Evolutionary conservation across 441 rosid species (phyloP), one percentile per base, ranked within the genome.

Genomic region (Omphalea diandra): DNA sequence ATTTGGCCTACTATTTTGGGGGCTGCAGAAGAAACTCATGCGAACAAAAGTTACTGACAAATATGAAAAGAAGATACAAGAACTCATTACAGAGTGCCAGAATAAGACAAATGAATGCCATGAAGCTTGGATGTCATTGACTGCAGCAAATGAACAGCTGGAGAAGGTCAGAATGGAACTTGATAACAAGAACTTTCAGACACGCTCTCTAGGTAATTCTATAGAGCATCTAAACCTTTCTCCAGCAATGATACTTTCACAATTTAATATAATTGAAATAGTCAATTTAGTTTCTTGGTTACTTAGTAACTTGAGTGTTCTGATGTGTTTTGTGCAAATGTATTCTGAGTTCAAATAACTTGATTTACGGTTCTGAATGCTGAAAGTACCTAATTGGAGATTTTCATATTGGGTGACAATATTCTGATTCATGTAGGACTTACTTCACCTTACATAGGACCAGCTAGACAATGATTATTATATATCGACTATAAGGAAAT

Each of bases 51-150:
- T 87, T 75, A 82, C 87, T 43, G 86, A 89, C 15, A 87, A 87
- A 74, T 93, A 89, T 73, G 97, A 93, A 84, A 93, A 79, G 79
- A 89, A 82, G 82, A 93, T 93, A 74, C 80, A 84, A 72, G 94
- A 90, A 73, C 97, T 93, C 70, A 78, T 83, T 47, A 53, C 67
- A 60, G 83, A 75, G 69, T 87, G 84, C 66, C 88, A 85, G 73
- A 90, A 62, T 46, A 90, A 93, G 86, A 70, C 89, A 38, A 85
- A 89, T 75, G 98, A 93, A 82, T 93, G 97, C 71, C 93, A 89
- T 69, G 93, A 93, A 79, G 97, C 98, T 9, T 93, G 98, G 98
- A 93, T 88, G 97, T 90, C 96, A 62, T 75, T 93, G 68, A 80
- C 91, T 73, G 80, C 91, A 38, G 86, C 94, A 66, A 89, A 85